A percentile compares a stretch with the other conserved stretches of the same genome.
phyloP scores from a whole-genome alignment of 306 rosid species.

The Rosa multiflora region DNA sequence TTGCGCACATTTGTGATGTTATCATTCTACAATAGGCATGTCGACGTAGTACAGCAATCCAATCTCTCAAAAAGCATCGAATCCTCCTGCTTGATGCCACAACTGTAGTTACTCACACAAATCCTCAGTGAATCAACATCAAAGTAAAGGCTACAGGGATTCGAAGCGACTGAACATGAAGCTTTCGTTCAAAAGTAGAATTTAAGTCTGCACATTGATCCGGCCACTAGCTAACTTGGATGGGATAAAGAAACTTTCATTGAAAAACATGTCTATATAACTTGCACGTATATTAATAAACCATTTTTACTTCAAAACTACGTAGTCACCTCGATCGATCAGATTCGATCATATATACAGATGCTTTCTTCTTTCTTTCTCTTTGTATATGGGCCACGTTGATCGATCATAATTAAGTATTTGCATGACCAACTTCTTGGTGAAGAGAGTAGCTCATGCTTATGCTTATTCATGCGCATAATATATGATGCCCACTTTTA shows the following conservation, averaged over 20 bases:
- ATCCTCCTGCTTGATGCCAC: background rate
- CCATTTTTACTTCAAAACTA: conserved; percentile 20
- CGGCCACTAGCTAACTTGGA: background rate
- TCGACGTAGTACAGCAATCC: background rate
- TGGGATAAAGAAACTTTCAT: background rate
- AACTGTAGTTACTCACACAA: background rate
- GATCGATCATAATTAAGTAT: background rate
- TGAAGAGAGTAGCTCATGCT: conserved; percentile 5
- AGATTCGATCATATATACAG: background rate
- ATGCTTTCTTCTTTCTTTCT: conserved; percentile 17
- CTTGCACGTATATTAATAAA: conserved; percentile 32
- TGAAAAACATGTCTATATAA: conserved; percentile 12
- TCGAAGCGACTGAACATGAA: background rate
- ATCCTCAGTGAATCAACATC: conserved; percentile 20
- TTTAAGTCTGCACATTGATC: background rate
- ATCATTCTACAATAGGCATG: background rate
- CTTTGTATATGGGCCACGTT: background rate
- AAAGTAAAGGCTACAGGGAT: conserved; percentile 8
- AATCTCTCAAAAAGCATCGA: background rate
- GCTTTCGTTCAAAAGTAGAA: background rate
- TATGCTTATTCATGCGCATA: conserved; percentile 4
- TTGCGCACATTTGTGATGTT: background rate
- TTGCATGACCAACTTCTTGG: background rate
- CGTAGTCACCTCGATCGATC: background rate
- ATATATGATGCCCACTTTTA: conserved; percentile 27